phyloP scores from a whole-genome alignment of 345 rosid species.

The Acer yangbiense region DNA sequence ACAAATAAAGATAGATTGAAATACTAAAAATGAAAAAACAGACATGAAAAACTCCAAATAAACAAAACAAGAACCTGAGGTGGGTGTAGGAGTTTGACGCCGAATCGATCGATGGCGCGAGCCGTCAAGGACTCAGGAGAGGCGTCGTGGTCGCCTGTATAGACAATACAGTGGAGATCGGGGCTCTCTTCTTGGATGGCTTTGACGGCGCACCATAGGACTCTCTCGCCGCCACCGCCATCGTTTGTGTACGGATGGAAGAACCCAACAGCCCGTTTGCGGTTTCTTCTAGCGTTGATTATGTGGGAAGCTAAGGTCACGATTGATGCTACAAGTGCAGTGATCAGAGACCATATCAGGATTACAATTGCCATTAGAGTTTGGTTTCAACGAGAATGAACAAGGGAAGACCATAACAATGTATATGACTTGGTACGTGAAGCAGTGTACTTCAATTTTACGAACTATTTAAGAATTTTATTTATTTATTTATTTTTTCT shows the following conservation, averaged over 20 bases:
- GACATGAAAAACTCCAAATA: background rate
- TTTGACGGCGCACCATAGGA: conserved; percentile 94
- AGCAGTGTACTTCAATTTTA: background rate
- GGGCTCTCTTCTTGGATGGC: conserved; percentile 81
- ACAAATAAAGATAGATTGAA: background rate
- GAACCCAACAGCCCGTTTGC: conserved; percentile 68
- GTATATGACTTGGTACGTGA: background rate
- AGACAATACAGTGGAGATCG: conserved; percentile 66
- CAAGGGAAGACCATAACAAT: background rate
- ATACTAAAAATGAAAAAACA: background rate
- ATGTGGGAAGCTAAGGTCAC: conserved; percentile 41
- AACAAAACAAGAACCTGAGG: conserved; percentile 51
- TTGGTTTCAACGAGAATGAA: background rate
- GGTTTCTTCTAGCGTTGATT: conserved; percentile 38
- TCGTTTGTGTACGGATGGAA: conserved; percentile 96
- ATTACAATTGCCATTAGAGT: conserved; percentile 41
- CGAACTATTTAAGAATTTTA: background rate
- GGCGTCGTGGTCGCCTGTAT: conserved; percentile 80
- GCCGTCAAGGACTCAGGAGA: conserved; percentile 53
- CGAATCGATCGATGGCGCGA: conserved; percentile 84
- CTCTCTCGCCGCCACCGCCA: conserved; percentile 98
- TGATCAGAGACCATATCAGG: conserved; percentile 38
- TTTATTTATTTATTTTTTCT: too few relatives aligned
- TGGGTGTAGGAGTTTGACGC: conserved; percentile 64
- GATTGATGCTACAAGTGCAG: conserved; percentile 38